Conservation (phyloP, 2,329 filamentous ascomycete species). For the Sarocladiaceae sp. region DNA sequence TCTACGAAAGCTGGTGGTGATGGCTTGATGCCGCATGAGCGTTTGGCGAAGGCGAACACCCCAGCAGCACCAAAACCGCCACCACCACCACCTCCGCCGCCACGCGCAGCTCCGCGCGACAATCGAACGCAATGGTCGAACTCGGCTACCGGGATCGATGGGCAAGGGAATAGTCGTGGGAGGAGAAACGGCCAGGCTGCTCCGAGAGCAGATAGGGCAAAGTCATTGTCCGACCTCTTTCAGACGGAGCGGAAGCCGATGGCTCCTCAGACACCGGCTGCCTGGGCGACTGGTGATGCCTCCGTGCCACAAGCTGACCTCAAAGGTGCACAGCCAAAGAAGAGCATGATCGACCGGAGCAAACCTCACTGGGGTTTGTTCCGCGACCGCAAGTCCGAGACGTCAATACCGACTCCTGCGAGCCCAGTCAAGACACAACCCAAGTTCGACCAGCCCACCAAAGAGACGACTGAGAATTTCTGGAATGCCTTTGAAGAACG, state of each 20-base stretch:
- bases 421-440: background rate
- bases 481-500: conserved; percentile 21
- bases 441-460: conserved; percentile 14
- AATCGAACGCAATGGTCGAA: background rate
- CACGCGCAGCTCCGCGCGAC: background rate
- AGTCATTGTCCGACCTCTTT: conserved; percentile 1
- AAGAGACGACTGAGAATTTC: conserved; percentile 16
- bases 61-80: conserved; percentile 13
- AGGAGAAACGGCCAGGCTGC: background rate
- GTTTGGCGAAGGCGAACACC: conserved; percentile 27
- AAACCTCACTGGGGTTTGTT: conserved; percentile 10
- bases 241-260: background rate
- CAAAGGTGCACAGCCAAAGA: background rate
- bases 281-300: conserved; percentile 12
- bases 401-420: background rate
- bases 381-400: conserved; percentile 1
- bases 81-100: background rate
- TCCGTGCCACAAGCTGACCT: conserved; percentile 14
- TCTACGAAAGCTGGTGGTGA: conserved; percentile 11
- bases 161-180: conserved; percentile 1
- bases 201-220: background rate
- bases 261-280: conserved; percentile 12
- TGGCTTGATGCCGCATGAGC: conserved; percentile 33
- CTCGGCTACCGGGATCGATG: background rate
- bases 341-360: conserved; percentile 5